These are phyloP conservation scores for Fusarium pilosicola DNA, from an alignment of 2,329 filamentous ascomycete species.

Conservation along the genomic window DNA sequence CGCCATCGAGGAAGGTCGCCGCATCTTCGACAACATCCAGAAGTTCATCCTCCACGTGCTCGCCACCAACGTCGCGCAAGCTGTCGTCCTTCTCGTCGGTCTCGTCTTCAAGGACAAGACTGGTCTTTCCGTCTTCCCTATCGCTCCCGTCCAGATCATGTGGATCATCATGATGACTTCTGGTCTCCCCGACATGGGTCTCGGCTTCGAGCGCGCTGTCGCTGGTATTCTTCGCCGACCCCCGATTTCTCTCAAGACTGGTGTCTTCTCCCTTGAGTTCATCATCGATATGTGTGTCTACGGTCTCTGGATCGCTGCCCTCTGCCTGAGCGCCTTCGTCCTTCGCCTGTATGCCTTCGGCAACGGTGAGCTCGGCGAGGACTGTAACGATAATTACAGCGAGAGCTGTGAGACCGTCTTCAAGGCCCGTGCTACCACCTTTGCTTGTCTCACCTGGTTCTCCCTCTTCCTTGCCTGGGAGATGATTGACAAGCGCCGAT, in stretches of 20 bases:
- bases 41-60: constrained; percentile 78
- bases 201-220: constrained; percentile 77
- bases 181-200: constrained; percentile 78
- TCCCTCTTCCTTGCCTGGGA: constrained; percentile 83
- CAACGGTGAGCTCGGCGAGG: constrained; percentile 66
- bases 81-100: constrained; percentile 74
- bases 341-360: constrained; percentile 73
- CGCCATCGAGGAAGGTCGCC: constrained; percentile 75
- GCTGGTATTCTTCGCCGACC: constrained; percentile 75
- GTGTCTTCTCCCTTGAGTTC: constrained; percentile 74
- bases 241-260: constrained; percentile 69
- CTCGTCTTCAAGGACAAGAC: constrained; percentile 75
- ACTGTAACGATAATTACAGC: constrained; percentile 69
- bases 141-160: constrained; percentile 79
- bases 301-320: constrained; percentile 73
- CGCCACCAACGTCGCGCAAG: constrained; percentile 77
- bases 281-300: constrained; percentile 75
- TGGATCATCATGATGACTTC: constrained; percentile 87
- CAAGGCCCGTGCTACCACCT: constrained; percentile 77
- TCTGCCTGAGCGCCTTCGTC: constrained; percentile 70
- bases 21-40: constrained; percentile 80
- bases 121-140: constrained; percentile 75
- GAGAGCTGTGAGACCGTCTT: constrained; percentile 70
- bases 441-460: constrained; percentile 80
- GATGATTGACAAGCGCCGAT: constrained; percentile 76